Conservation (phyloP, 148 eudicot genomes). For the Euryodendron excelsum region DNA sequence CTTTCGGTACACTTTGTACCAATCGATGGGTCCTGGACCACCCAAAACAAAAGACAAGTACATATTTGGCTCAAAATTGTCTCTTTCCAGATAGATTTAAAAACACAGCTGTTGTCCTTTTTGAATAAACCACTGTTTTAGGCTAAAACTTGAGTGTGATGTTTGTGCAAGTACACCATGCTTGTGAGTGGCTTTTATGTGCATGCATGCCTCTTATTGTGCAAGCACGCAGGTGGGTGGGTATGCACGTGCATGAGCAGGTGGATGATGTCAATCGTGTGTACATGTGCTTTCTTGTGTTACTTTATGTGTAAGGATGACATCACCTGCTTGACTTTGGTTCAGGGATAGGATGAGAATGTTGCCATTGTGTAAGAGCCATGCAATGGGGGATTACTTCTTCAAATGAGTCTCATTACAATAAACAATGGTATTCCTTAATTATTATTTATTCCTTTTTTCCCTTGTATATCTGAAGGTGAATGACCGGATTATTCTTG, state of each 20-base stretch:
- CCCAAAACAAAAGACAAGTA: too few species aligned
- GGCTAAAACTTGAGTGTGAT: background rate
- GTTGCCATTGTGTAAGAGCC: background rate
- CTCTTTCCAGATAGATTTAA: background rate
- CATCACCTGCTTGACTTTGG: too few species aligned
- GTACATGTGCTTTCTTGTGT: background rate
- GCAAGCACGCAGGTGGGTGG: background rate
- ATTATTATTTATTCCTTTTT: conserved; percentile 1
- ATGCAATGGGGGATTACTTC: background rate
- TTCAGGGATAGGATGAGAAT: background rate
- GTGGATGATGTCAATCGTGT: background rate
- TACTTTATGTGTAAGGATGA: background rate
- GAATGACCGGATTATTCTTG: conserved; percentile 58
- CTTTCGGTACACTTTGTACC: background rate
- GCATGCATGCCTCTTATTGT: background rate
- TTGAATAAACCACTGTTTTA: too few species aligned
- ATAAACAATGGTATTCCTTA: background rate
- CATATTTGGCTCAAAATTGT: background rate
- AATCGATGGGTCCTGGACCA: background rate
- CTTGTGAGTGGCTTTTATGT: background rate
- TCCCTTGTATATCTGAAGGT: conserved; percentile 43
- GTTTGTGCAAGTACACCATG: background rate
- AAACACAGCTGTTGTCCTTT: background rate
- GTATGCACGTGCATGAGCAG: background rate
- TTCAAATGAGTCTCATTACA: background rate